Percentiles rank a stretch among this genome's conserved stretches.
Evolutionary conservation across 257 asterid genomes (phyloP).

Genomic region (Solanum lycopersicoides): DNA sequence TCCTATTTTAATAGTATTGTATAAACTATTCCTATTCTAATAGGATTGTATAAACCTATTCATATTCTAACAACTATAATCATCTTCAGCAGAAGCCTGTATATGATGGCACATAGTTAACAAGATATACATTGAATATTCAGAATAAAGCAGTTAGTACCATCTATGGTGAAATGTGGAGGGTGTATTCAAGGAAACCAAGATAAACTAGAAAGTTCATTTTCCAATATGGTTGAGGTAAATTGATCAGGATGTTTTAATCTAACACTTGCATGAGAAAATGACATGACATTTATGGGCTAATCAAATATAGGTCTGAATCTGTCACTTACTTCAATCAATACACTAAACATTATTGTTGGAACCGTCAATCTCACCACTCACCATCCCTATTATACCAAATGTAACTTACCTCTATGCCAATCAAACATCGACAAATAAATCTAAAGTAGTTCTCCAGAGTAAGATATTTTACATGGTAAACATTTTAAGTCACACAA

Average conservation of each 20-base stretch:
- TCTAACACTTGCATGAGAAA: not conserved
- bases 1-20: too few species aligned
- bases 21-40: too few species aligned
- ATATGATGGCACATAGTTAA: not conserved
- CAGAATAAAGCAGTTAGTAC: not conserved
- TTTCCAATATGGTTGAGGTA: not conserved
- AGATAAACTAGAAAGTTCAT: not conserved
- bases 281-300: not conserved
- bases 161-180: not conserved
- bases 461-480: not conserved
- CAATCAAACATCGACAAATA: not conserved
- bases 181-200: not conserved
- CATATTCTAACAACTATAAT: too few species aligned
- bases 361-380: not conserved
- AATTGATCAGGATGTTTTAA: not conserved
- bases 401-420: not conserved
- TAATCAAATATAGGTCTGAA: not conserved
- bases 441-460: not conserved
- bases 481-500: not conserved
- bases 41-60: too few species aligned
- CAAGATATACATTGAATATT: not conserved
- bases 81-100: not conserved
- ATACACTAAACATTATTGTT: not conserved
- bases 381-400: not conserved
- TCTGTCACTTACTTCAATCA: not conserved